phyloP scores from a whole-genome alignment of 805 yeast species.

The Kodamaea hsintzibuensis region DNA sequence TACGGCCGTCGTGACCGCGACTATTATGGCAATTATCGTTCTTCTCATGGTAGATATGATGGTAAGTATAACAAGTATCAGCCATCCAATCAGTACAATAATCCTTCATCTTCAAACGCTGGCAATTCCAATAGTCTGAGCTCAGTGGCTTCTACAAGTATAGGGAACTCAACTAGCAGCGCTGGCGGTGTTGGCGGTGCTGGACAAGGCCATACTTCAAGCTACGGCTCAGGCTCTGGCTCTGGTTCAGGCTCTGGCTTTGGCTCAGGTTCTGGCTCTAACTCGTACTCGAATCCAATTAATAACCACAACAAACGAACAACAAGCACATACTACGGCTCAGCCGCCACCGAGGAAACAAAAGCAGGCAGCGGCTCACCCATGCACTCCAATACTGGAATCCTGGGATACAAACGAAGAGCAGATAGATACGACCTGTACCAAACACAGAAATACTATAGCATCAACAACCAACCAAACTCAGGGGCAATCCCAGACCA shows the following conservation, averaged over 20 bases:
- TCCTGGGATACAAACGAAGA: slow-evolving; percentile 14
- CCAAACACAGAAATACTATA: slow-evolving; percentile 15
- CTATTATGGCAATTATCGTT: slow-evolving; percentile 16
- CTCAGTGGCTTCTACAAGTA: neutral
- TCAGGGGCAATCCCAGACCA: slow-evolving; percentile 1
- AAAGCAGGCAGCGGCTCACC: neutral
- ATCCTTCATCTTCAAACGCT: slow-evolving; percentile 1
- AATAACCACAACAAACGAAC: neutral
- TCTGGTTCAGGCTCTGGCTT: neutral
- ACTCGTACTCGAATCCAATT: neutral
- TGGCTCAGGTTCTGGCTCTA: neutral
- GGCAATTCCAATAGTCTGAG: neutral
- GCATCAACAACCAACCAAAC: neutral
- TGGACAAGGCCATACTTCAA: neutral
- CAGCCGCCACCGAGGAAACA: slow-evolving; percentile 1
- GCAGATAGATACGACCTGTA: slow-evolving; percentile 24
- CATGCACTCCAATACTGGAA: neutral
- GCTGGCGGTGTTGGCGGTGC: neutral
- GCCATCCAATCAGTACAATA: slow-evolving; percentile 1
- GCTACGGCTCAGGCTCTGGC: neutral
- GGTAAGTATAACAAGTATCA: slow-evolving; percentile 16
- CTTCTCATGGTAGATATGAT: slow-evolving; percentile 12
- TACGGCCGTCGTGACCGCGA: slow-evolving; percentile 14
- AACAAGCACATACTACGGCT: slow-evolving; percentile 10
- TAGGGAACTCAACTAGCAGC: neutral